Evolutionary conservation across 805 yeast species (phyloP).

Genomic region (Diddensiella transvaalensis): DNA sequence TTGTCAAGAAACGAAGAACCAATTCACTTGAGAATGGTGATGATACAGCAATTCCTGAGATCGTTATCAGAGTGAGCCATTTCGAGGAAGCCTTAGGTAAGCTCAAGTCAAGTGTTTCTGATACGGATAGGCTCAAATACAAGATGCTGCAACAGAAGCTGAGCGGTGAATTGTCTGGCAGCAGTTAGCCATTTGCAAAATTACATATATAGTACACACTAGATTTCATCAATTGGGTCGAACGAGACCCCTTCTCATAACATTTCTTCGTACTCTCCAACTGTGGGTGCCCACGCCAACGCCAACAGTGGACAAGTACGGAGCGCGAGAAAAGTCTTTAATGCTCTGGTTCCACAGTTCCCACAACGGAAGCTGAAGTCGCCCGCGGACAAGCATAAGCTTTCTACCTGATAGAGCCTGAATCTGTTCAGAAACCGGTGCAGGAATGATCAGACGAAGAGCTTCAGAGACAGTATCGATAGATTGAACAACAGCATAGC

Average conservation of each 20-base stretch:
- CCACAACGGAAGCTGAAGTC: conserved; percentile 60
- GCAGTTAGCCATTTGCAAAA: not conserved
- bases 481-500: conserved; percentile 66
- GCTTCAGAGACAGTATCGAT: conserved; percentile 39
- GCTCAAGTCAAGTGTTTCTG: conserved; percentile 89
- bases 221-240: not conserved
- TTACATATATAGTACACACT: not conserved
- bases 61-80: conserved; percentile 60
- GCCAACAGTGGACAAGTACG: conserved; percentile 38
- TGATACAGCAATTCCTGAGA: conserved; percentile 31
- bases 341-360: conserved; percentile 43
- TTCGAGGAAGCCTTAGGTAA: conserved; percentile 66
- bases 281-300: conserved; percentile 16
- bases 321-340: conserved; percentile 31
- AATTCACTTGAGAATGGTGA: conserved; percentile 30
- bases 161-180: conserved; percentile 2
- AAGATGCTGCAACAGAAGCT: conserved; percentile 38
- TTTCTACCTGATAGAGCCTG: conserved; percentile 34
- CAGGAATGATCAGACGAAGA: conserved; percentile 55
- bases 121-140: conserved; percentile 72
- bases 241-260: conserved; percentile 10
- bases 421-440: not conserved
- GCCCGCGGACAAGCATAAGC: conserved; percentile 55
- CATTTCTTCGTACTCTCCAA: conserved; percentile 17
- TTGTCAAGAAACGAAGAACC: conserved; percentile 41